A percentile compares a stretch with the other conserved stretches of the same genome.
phyloP scores from a whole-genome alignment of 176 grass and related monocot species.

The Bromus sterilis region DNA sequence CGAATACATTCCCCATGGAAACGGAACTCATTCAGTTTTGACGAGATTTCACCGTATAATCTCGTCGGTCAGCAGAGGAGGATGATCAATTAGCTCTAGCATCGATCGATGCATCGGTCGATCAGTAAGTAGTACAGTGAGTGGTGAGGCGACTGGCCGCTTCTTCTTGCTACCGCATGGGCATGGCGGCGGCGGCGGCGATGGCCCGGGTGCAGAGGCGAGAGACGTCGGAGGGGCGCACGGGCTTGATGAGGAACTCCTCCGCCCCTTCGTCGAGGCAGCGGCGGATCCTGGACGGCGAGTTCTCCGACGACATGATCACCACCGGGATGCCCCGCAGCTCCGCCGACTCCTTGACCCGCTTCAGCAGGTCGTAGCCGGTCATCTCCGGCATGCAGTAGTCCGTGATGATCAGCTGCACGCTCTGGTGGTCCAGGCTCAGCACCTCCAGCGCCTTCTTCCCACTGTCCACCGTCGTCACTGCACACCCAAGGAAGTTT shows the following conservation, averaged over 20 bases:
- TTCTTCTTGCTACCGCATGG: not conserved
- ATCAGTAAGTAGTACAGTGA: no score
- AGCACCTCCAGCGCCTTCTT: conserved; percentile 52
- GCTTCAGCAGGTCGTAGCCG: conserved; percentile 44
- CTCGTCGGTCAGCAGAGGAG: not conserved
- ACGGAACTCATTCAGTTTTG: not conserved
- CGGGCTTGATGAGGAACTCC: conserved; percentile 42
- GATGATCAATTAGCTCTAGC: not conserved
- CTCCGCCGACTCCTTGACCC: conserved; percentile 46
- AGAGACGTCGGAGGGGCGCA: conserved; percentile 24
- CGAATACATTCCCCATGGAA: not conserved
- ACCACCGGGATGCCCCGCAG: conserved; percentile 50
- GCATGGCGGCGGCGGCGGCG: not conserved
- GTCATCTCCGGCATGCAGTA: conserved; percentile 60
- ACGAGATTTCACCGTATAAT: not conserved
- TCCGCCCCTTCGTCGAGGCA: conserved; percentile 40
- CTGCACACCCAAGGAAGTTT: not conserved
- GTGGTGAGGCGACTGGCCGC: no score
- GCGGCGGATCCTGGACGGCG: conserved; percentile 27
- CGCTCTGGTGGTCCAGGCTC: conserved; percentile 25
- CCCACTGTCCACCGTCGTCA: conserved; percentile 46
- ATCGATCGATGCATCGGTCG: no score
- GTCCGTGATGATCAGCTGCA: conserved; percentile 37
- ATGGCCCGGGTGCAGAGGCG: not conserved
- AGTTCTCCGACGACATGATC: conserved; percentile 58